Evolutionary conservation across 164 flowering plant genomes (phyloP).

Genomic region (Annona squamosa): DNA sequence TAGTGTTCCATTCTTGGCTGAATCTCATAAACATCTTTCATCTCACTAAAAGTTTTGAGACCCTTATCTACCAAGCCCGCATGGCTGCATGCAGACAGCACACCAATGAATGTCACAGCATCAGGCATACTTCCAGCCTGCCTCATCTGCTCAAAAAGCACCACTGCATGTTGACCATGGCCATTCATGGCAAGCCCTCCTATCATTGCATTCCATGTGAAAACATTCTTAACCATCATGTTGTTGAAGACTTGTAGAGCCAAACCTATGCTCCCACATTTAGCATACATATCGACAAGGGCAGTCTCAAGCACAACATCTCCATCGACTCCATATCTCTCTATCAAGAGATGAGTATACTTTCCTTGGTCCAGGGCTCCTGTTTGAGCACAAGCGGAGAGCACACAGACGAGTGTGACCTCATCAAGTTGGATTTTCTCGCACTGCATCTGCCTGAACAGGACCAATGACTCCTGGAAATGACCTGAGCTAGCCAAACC

Average conservation of each 20-base stretch:
- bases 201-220: slow-evolving; percentile 33
- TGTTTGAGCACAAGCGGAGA: slow-evolving; percentile 32
- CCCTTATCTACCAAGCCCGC: slow-evolving; percentile 29
- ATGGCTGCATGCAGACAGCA: slow-evolving; percentile 37
- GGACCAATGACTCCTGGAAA: slow-evolving; percentile 17
- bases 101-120: slow-evolving; percentile 31
- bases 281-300: slow-evolving; percentile 71
- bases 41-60: slow-evolving; percentile 11
- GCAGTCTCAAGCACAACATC: slow-evolving; percentile 33
- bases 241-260: slow-evolving; percentile 24
- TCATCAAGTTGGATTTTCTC: slow-evolving; percentile 23
- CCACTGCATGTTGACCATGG: slow-evolving; percentile 20
- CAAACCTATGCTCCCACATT: slow-evolving; percentile 55
- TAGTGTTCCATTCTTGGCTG: slow-evolving; percentile 37
- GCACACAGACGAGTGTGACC: slow-evolving; percentile 25
- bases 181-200: slow-evolving; percentile 39
- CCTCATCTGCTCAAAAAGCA: slow-evolving; percentile 21
- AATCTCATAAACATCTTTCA: slow-evolving; percentile 20
- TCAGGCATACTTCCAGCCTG: slow-evolving; percentile 19
- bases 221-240: slow-evolving; percentile 23
- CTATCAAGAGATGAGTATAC: slow-evolving; percentile 22
- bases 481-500: slow-evolving; percentile 23
- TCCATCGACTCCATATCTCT: slow-evolving; percentile 11
- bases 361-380: slow-evolving; percentile 35
- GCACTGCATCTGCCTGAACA: slow-evolving; percentile 25